Base-by-base conservation (phyloP, 345 rosid genomes). In the Erodium maritimum region DNA sequence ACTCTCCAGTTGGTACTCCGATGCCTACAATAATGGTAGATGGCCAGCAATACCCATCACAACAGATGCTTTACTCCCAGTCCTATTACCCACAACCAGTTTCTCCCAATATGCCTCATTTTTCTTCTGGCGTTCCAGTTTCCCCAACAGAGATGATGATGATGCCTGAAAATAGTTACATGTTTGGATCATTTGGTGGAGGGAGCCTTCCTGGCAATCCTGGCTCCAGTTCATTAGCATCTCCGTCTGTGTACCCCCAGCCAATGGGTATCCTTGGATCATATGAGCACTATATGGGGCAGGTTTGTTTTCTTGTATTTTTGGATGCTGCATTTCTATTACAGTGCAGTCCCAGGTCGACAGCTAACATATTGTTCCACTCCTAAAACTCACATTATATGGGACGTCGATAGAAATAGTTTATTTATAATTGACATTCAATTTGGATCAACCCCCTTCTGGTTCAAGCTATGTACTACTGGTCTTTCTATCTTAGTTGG, bases 1-100 rank as follows among this genome's bases (percentile, higher is more conserved):
- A 85, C 71, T 85, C 96, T 58, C 94, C 94, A 0, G 96, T 80
- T 65, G 79, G 90, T 33, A 74, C 82, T 54, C 90, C 96, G 66
- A 64, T 86, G 62, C 85, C 93, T 20, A 5, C 37, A 29, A 80
- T 77, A 29, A 80, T 81, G 68, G 79, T 77, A 60, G 86, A 86
- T 77, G 80, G 82, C 20, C 91, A 81, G 65, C 61, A 86, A 61
- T 86, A 80, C 62, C 75, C 91, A 11, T 77, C 80, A 2, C 96
- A 86, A 19, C 90, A 83, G 63, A 82, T 73, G 72, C 89, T 84
- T 12, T 86, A 76, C 67, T 84, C 95, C 4, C 79, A 74, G 12
- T 77, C 86, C 34, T 83, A 84, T 57, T 86, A 76, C 68, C 89
- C 76, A 67, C 96, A 84, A 71, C 69, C 82, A 74, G 83, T 79